Evolutionary conservation across 1,284 basidiomycete species (phyloP).

Genomic region (Abortiporus biennis): DNA sequence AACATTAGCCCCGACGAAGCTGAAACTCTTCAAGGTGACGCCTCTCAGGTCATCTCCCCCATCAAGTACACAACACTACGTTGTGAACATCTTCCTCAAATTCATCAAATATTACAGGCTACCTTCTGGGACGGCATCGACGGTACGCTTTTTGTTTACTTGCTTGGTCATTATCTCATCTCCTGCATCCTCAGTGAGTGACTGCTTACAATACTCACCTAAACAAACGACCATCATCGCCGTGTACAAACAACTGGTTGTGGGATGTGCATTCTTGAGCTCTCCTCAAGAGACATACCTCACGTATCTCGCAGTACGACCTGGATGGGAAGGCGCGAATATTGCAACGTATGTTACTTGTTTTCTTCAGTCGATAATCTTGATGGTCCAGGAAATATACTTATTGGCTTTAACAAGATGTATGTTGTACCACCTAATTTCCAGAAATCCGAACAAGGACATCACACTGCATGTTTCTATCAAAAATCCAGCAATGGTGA

Average conservation of each 20-base stretch:
- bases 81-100: conserved; percentile 53
- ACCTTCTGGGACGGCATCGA: conserved; percentile 72
- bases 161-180: conserved; percentile 3
- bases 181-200: conserved; percentile 43
- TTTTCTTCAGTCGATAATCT: not conserved
- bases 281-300: conserved; percentile 78
- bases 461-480: conserved; percentile 76
- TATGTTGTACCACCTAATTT: conserved; percentile 72
- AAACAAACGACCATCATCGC: conserved; percentile 69
- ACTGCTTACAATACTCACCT: conserved; percentile 59
- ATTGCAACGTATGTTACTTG: conserved; percentile 57
- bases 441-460: conserved; percentile 62
- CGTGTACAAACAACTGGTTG: conserved; percentile 60
- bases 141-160: conserved; percentile 31
- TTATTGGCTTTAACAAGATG: conserved; percentile 11
- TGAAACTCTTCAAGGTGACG: too few species aligned
- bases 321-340: conserved; percentile 71
- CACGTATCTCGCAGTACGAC: conserved; percentile 67
- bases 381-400: not conserved
- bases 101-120: conserved; percentile 60
- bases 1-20: too few species aligned
- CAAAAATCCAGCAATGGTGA: conserved; percentile 74
- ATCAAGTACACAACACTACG: conserved; percentile 61
- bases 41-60: too few species aligned
- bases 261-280: conserved; percentile 70